Conservation (phyloP, 495 filamentous ascomycete species). For the Daldinia loculata region DNA sequence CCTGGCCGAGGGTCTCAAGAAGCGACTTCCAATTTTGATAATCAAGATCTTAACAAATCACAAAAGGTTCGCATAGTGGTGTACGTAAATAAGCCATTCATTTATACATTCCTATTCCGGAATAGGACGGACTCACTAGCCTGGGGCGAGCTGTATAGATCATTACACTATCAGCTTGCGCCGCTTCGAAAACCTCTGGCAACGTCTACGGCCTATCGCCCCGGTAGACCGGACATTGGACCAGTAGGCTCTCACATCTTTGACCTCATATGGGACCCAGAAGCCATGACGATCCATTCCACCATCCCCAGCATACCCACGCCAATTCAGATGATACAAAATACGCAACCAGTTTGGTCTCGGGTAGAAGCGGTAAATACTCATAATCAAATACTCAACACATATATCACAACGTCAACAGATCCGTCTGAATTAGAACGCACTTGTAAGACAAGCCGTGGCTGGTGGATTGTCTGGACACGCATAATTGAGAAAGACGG, state of each 20-base stretch:
- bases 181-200: slow-evolving; percentile 78
- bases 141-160: slow-evolving; percentile 76
- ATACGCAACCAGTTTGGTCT: slow-evolving; percentile 64
- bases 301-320: slow-evolving; percentile 92
- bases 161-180: slow-evolving; percentile 80
- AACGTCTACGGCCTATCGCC: slow-evolving; percentile 67
- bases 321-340: slow-evolving; percentile 49
- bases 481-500: slow-evolving; percentile 63
- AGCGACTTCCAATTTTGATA: slow-evolving; percentile 48
- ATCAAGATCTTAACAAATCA: slow-evolving; percentile 60
- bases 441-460: slow-evolving; percentile 89
- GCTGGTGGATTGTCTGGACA: slow-evolving; percentile 98
- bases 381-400: slow-evolving; percentile 83
- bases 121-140: slow-evolving; percentile 71
- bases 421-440: slow-evolving; percentile 73
- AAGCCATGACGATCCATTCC: slow-evolving; percentile 76
- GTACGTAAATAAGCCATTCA: slow-evolving; percentile 80
- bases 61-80: slow-evolving; percentile 75
- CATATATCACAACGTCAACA: slow-evolving; percentile 69
- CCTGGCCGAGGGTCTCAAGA: slow-evolving; percentile 31
- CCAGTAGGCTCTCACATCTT: slow-evolving; percentile 66
- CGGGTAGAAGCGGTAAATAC: slow-evolving; percentile 90
- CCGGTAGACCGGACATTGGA: slow-evolving; percentile 53
- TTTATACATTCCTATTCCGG: slow-evolving; percentile 89
- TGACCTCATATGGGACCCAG: slow-evolving; percentile 87